These are phyloP conservation scores for Magnolia officinalis DNA, from an alignment of 164 flowering plant species.

Conservation along the genomic window DNA sequence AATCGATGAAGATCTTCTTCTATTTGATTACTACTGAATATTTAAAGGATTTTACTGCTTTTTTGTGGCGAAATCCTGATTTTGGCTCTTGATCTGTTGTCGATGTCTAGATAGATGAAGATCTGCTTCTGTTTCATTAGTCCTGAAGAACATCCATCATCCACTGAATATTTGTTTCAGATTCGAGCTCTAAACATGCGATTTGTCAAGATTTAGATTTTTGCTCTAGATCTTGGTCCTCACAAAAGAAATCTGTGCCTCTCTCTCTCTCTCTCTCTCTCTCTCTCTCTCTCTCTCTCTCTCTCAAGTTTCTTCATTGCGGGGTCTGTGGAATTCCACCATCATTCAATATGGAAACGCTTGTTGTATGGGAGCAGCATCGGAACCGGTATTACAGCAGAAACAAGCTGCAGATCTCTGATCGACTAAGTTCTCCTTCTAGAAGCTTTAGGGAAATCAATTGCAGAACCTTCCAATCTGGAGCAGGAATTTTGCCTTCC, in stretches of 20 bases:
- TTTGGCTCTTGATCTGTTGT: background rate
- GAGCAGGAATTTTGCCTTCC: slow-evolving; percentile 53
- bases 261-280: background rate
- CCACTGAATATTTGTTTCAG: no score
- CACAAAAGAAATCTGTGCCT: background rate
- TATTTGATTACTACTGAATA: background rate
- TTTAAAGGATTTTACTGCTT: background rate
- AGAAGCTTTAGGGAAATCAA: slow-evolving; percentile 43
- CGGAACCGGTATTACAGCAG: slow-evolving; percentile 46
- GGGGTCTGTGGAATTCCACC: background rate
- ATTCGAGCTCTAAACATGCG: background rate
- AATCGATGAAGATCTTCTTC: background rate
- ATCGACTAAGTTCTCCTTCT: slow-evolving; percentile 32
- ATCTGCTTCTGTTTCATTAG: background rate
- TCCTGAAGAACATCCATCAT: background rate
- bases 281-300: background rate
- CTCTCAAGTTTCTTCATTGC: background rate
- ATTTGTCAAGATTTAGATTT: background rate
- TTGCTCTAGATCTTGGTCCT: background rate
- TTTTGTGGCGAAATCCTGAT: background rate
- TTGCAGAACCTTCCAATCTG: slow-evolving; percentile 57
- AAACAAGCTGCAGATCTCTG: slow-evolving; percentile 25
- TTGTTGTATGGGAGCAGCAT: slow-evolving; percentile 57
- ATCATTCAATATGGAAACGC: slow-evolving; percentile 52
- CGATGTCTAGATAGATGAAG: background rate